Evolutionary conservation across 352 stramenopile genomes (phyloP), one percentile per base, ranked within the genome.

Genomic region (Pythium guiyangense): DNA sequence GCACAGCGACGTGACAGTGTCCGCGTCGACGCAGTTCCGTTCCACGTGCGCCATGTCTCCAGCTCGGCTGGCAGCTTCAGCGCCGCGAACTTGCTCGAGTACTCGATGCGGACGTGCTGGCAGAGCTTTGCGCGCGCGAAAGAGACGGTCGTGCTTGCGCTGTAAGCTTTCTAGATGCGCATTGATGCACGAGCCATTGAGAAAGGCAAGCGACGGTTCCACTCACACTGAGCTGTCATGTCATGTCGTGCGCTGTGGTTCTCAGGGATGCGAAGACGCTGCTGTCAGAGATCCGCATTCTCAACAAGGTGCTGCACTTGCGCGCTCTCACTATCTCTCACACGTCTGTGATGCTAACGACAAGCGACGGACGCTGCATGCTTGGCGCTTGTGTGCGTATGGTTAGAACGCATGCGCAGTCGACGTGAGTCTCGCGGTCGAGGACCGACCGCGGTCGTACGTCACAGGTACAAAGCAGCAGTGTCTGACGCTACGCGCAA

Each of bases 331-430:
- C 15, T 53, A 18, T 43, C 34, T 8, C 27, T 39, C 57, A 6
- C 10, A 34, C 6, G 18, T 39, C 11, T 52, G 26, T 25, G 44
- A 12, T 3, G 39, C 46, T 52, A 25, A 40, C 26, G 5, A n/a
- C 15, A 18, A 20, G 20, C 27, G 18, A 14, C 8, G n/a, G n/a
- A n/a, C n/a, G n/a, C n/a, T n/a, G n/a, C n/a, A n/a, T n/a, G n/a
- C n/a, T n/a, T n/a, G 46, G 49, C 43, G 27, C 44, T 27, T 54
- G 5, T 12, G n/a, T 34, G 29, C 29, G 29, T 3, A 6, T 34
- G 29, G n/a, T 0, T 45, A 90, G 81, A 91, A 86, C 39, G 81
- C 77, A 4, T 87, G 77, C 31, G 69, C 69, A 6, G 71, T 91
- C 20, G 67, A 81, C 57, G 71, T 91, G 47, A 86, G 74, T 25